Conservation (phyloP, 352 stramenopile species). For the Pythium myriotylum region DNA sequence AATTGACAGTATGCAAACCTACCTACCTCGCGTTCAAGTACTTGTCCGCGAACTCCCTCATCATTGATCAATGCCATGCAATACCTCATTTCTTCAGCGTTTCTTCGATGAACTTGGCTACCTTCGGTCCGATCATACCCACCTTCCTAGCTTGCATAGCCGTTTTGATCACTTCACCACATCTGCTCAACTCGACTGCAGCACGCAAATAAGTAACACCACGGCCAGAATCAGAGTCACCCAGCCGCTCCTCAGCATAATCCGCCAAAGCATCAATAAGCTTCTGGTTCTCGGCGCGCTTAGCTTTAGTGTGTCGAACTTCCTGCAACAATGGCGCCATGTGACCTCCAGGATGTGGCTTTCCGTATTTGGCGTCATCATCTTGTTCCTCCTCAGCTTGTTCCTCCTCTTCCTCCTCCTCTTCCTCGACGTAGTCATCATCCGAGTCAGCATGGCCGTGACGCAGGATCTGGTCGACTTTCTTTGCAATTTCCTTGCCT, state of each 20-base stretch:
- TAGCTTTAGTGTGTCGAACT: conserved; percentile 40
- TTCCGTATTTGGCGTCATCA: conserved; percentile 26
- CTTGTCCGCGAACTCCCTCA: neutral
- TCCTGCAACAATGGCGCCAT: conserved; percentile 57
- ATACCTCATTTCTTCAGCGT: conserved; percentile 33
- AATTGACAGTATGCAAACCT: neutral
- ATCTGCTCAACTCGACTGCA: conserved; percentile 51
- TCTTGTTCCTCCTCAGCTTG: conserved; percentile 37
- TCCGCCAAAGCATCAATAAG: conserved; percentile 66
- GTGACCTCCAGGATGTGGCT: conserved; percentile 21
- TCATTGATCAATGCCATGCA: neutral
- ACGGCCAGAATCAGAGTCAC: conserved; percentile 56
- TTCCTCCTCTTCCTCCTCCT: conserved; percentile 40
- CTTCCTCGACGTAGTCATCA: conserved; percentile 60
- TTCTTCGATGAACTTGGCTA: conserved; percentile 58
- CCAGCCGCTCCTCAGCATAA: conserved; percentile 57
- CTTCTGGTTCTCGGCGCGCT: conserved; percentile 55
- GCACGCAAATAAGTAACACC: conserved; percentile 68
- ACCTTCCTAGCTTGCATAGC: conserved; percentile 56
- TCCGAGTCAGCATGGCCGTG: conserved; percentile 72
- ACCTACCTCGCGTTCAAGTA: neutral
- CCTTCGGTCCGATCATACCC: conserved; percentile 62
- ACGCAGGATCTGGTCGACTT: conserved; percentile 78
- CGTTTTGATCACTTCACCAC: conserved; percentile 47
- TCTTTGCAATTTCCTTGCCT: conserved; percentile 51